Conservation (phyloP, 2,329 filamentous ascomycete genomes). For the Phyllosticta capitalensis region DNA sequence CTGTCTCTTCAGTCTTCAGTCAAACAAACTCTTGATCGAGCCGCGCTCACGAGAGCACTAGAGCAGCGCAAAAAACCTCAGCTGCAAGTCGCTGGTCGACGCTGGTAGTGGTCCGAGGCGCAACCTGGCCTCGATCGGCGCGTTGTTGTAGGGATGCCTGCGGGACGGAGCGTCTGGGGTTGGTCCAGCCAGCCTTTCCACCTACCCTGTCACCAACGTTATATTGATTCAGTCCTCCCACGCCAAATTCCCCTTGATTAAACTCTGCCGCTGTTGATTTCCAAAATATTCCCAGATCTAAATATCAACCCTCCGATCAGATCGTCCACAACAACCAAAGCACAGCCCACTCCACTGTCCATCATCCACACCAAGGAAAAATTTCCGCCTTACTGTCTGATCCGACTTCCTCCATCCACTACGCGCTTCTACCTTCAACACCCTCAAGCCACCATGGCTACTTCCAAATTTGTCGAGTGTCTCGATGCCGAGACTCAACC, state of each 20-base stretch:
- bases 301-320: background rate
- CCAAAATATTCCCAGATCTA: background rate
- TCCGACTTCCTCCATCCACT: background rate
- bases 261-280: background rate
- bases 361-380: no score
- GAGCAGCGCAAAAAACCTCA: background rate
- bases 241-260: background rate
- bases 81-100: background rate
- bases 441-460: conserved; percentile 17
- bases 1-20: no score
- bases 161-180: background rate
- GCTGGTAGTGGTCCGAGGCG: background rate
- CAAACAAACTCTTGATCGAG: no score
- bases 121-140: background rate
- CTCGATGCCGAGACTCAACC: conserved; percentile 26
- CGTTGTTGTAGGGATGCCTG: background rate
- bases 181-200: background rate
- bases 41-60: background rate
- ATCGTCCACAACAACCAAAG: background rate
- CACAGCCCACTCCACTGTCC: background rate
- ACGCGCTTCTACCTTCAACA: conserved; percentile 16
- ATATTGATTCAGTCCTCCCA: background rate
- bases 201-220: background rate
- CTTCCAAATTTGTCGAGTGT: conserved; percentile 31
- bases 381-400: background rate